These are phyloP conservation scores for Erythrophleum fordii DNA, from an alignment of 306 rosid species.

Conservation along the genomic window DNA sequence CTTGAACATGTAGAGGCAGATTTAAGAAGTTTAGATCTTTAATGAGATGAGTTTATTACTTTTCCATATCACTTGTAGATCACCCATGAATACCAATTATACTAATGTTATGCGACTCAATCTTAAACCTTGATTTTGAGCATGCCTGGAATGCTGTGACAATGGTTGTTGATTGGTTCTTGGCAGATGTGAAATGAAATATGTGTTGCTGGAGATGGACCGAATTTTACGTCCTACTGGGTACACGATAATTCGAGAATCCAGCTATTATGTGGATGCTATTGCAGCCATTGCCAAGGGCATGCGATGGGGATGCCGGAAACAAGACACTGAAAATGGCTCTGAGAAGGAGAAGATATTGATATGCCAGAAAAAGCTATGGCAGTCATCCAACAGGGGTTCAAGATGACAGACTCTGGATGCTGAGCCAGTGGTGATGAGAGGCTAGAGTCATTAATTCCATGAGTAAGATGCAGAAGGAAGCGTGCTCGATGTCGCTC, in stretches of 20 bases:
- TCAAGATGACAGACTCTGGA: constrained; percentile 57
- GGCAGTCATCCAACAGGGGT: constrained; percentile 72
- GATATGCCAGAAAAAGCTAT: constrained; percentile 92
- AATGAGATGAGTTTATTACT: neutral
- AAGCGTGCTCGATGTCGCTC: constrained; percentile 56
- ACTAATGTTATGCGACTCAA: neutral
- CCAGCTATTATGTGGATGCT: constrained; percentile 77
- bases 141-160: constrained; percentile 24
- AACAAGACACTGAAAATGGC: constrained; percentile 71
- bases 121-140: neutral
- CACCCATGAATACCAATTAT: neutral
- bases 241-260: constrained; percentile 75
- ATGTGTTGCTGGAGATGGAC: constrained; percentile 93
- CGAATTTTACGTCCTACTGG: constrained; percentile 84
- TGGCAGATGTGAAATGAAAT: constrained; percentile 92
- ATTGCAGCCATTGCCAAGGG: constrained; percentile 70
- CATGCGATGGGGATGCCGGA: constrained; percentile 90
- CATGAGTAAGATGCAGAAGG: constrained; percentile 39
- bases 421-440: constrained; percentile 21
- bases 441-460: constrained; percentile 28
- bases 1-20: neutral
- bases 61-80: neutral
- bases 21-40: constrained; percentile 46
- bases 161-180: neutral
- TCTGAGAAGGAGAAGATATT: constrained; percentile 78